A percentile compares a stretch with the other conserved stretches of the same genome.
Evolutionary conservation across 257 asterid species (phyloP).

Genomic region (Leptodermis oblonga): DNA sequence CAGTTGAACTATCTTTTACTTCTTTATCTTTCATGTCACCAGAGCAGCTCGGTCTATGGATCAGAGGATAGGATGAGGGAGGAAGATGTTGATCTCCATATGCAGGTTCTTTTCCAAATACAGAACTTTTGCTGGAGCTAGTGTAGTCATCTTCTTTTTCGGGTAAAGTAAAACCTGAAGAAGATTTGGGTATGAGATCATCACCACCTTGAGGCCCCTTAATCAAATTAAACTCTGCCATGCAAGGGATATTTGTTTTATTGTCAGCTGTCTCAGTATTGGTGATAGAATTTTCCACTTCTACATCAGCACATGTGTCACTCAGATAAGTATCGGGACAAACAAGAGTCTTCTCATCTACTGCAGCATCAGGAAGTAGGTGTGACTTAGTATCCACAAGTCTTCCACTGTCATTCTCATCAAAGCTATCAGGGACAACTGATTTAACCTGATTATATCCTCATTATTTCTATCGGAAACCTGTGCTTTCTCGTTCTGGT

Average conservation of each 20-base stretch:
- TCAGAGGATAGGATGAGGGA: constrained; percentile 30
- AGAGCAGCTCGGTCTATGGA: constrained; percentile 24
- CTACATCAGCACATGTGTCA: constrained; percentile 27
- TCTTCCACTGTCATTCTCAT: constrained; percentile 31
- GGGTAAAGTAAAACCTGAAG: constrained; percentile 14
- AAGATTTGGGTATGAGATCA: constrained; percentile 7
- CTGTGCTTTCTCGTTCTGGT: constrained; percentile 26
- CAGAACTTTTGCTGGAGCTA: constrained; percentile 4
- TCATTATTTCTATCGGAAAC: constrained; percentile 26
- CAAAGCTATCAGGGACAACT: constrained; percentile 73
- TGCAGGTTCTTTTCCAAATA: constrained; percentile 9
- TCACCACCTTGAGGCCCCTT: constrained; percentile 23
- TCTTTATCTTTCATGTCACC: constrained; percentile 29
- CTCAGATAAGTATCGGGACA: constrained; percentile 19
- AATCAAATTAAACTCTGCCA: constrained; percentile 13
- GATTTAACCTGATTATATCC: constrained; percentile 28
- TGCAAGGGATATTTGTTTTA: constrained; percentile 17
- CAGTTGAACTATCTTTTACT: constrained; percentile 30
- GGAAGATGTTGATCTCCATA: constrained; percentile 22
- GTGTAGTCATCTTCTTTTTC: constrained; percentile 12
- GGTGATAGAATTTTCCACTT: constrained; percentile 27
- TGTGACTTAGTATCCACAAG: constrained; percentile 27
- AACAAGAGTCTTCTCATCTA: constrained; percentile 24
- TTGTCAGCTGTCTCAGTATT: constrained; percentile 26
- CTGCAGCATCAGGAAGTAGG: constrained; percentile 31